Evolutionary conservation across 2,329 filamentous ascomycete genomes (phyloP).

Genomic region (Trichoderma atrobrunneum): DNA sequence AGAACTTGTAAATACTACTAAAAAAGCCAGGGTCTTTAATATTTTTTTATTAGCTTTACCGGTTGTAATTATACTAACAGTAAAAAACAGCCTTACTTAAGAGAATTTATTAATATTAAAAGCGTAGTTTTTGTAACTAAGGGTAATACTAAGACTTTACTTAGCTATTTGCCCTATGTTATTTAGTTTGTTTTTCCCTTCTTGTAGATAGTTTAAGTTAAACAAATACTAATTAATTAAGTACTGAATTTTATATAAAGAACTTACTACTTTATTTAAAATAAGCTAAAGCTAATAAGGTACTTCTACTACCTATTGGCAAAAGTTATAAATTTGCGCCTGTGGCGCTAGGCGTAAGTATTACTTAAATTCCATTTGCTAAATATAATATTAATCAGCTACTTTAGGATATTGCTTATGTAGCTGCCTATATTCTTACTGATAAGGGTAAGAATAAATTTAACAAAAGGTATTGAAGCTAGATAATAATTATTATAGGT

Average conservation of each 20-base stretch:
- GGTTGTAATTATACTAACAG: slow-evolving; percentile 50
- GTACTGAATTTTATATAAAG: slow-evolving; percentile 51
- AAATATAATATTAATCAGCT: background rate
- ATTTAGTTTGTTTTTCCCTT: slow-evolving; percentile 36
- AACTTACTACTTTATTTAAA: slow-evolving; percentile 48
- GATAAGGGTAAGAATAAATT: slow-evolving; percentile 49
- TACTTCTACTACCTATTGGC: slow-evolving; percentile 47
- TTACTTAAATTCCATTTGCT: background rate
- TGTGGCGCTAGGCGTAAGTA: slow-evolving; percentile 44
- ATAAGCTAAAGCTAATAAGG: slow-evolving; percentile 43
- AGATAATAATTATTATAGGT: slow-evolving; percentile 44
- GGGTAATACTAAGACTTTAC: slow-evolving; percentile 38
- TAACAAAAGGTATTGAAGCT: slow-evolving; percentile 48
- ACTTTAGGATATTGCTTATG: slow-evolving; percentile 43
- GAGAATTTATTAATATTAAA: slow-evolving; percentile 53
- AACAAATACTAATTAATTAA: slow-evolving; percentile 21
- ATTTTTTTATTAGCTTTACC: slow-evolving; percentile 47
- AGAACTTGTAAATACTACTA: slow-evolving; percentile 46
- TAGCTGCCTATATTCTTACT: slow-evolving; percentile 47
- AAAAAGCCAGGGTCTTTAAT: slow-evolving; percentile 44
- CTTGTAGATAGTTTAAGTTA: background rate
- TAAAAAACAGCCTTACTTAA: slow-evolving; percentile 45
- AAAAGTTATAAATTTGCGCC: slow-evolving; percentile 48
- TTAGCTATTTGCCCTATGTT: slow-evolving; percentile 44
- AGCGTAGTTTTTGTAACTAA: slow-evolving; percentile 41